Evolutionary conservation across 2,329 filamentous ascomycete species (phyloP).

Genomic region (Elsinoe fawcettii): DNA sequence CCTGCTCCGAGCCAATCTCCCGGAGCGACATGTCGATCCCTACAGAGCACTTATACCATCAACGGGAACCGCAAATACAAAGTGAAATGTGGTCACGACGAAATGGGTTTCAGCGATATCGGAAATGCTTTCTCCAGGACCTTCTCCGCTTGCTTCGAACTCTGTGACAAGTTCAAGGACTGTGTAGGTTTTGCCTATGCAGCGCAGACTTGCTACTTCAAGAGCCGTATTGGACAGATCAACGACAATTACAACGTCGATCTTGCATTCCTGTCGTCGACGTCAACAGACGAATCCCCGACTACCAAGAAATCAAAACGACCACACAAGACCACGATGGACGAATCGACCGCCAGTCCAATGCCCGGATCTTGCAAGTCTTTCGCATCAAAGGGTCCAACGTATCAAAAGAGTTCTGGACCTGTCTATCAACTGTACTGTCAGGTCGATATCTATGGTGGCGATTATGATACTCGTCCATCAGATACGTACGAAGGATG

Average conservation of each 20-base stretch:
- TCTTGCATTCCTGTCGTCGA: constrained; percentile 1
- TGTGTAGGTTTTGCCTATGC: constrained; percentile 14
- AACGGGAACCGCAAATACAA: neutral
- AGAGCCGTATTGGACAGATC: constrained; percentile 4
- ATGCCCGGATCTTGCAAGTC: neutral
- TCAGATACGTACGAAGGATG: constrained; percentile 10
- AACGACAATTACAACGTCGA: constrained; percentile 12
- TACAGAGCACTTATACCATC: neutral
- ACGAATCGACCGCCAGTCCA: neutral
- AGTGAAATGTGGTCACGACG: constrained; percentile 10
- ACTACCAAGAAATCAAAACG: neutral
- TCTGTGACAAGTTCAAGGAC: constrained; percentile 12
- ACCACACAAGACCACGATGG: neutral
- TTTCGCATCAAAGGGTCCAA: neutral
- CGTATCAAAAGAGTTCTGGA: constrained; percentile 1
- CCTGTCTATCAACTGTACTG: constrained; percentile 5
- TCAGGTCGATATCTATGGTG: constrained; percentile 7
- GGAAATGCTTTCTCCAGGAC: neutral
- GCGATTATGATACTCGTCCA: constrained; percentile 5
- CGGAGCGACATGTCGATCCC: neutral
- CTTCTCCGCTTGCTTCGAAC: constrained; percentile 11
- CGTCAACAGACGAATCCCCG: neutral
- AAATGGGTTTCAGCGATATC: constrained; percentile 11
- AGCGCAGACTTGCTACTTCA: constrained; percentile 10
- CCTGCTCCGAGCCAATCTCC: neutral